These are phyloP conservation scores for Ceriops zippeliana DNA, from an alignment of 345 rosid species.

Conservation along the genomic window DNA sequence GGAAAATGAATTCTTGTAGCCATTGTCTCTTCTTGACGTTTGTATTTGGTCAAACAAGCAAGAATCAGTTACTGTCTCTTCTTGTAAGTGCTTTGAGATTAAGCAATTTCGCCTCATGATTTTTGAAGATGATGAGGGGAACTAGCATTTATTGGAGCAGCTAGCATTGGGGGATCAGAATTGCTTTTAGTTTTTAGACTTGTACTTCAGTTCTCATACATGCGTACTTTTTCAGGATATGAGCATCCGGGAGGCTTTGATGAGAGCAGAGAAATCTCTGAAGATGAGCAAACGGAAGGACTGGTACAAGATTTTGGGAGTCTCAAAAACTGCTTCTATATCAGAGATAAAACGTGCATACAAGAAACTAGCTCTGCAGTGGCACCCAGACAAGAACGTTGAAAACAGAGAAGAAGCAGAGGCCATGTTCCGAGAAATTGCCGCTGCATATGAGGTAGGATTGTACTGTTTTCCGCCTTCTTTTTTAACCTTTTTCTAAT, in stretches of 20 bases:
- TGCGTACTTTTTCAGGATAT: constrained; percentile 50
- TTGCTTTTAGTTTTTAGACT: neutral
- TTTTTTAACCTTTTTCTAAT: neutral
- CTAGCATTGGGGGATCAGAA: neutral
- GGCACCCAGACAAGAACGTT: constrained; percentile 99
- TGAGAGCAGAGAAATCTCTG: constrained; percentile 93
- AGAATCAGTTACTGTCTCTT: neutral
- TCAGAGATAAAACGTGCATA: constrained; percentile 91
- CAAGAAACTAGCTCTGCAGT: constrained; percentile 91
- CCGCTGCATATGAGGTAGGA: constrained; percentile 94
- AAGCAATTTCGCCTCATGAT: neutral
- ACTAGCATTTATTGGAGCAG: neutral
- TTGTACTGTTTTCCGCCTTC: neutral
- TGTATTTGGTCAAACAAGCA: neutral
- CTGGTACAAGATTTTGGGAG: constrained; percentile 87
- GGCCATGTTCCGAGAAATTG: constrained; percentile 81
- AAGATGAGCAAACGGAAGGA: constrained; percentile 97
- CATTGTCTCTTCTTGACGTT: neutral
- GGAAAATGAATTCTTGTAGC: no score
- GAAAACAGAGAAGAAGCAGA: constrained; percentile 95
- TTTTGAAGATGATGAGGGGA: neutral
- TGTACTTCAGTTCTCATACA: neutral
- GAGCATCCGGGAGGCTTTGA: constrained; percentile 67
- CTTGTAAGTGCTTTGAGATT: neutral
- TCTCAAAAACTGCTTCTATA: constrained; percentile 73